Evolutionary conservation across 1,139 yeast genomes (phyloP).

Genomic region (Scheffersomyces titani): DNA sequence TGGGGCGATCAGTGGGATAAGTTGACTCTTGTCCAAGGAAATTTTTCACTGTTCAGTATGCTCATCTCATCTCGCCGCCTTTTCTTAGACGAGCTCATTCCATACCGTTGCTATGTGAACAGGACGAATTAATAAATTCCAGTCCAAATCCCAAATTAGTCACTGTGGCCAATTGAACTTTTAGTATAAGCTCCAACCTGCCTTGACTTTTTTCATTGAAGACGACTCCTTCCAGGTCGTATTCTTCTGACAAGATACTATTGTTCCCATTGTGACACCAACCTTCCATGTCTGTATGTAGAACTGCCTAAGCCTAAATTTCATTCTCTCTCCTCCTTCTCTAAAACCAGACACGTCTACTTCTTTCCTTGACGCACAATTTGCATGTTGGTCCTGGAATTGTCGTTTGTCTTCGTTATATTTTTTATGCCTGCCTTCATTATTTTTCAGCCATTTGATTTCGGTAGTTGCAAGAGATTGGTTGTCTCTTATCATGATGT

Average conservation of each 20-base stretch:
- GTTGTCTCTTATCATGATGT: neutral
- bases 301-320: neutral
- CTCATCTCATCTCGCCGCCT: neutral
- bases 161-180: neutral
- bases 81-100: neutral
- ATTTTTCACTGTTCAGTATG: neutral
- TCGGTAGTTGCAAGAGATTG: neutral
- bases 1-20: neutral
- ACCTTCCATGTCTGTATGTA: neutral
- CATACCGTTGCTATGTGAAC: neutral
- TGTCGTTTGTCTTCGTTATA: neutral
- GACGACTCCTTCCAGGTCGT: neutral
- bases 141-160: neutral
- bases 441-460: neutral
- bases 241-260: neutral
- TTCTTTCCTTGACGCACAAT: neutral
- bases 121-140: neutral
- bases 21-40: neutral
- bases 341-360: neutral
- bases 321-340: neutral
- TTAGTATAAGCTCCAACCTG: neutral
- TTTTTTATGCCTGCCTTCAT: neutral
- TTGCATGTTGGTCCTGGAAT: neutral
- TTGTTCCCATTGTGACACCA: neutral
- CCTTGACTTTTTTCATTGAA: neutral